Conservation (phyloP, 495 filamentous ascomycete species). For the Penicillium lividum region DNA sequence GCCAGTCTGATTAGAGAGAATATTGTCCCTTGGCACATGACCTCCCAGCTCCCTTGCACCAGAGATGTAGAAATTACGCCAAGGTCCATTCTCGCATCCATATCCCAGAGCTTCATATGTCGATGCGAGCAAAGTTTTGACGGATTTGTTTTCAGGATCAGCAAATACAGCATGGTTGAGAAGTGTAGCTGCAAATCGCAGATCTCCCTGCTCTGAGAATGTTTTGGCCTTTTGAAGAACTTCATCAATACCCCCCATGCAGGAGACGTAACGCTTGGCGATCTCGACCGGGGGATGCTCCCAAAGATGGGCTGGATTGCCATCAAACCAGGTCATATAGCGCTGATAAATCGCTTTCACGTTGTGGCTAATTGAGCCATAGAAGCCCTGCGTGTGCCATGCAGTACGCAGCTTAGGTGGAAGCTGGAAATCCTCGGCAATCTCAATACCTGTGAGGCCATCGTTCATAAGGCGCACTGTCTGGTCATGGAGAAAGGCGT, state of each 20-base stretch:
- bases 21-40: too few relatives aligned
- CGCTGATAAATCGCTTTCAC: constrained; percentile 42
- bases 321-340: constrained; percentile 43
- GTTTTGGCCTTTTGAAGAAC: constrained; percentile 7
- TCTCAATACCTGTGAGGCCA: constrained; percentile 29
- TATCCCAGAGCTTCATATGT: constrained; percentile 28
- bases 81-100: constrained; percentile 24
- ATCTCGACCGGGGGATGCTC: constrained; percentile 27
- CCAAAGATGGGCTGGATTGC: constrained; percentile 38
- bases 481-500: constrained; percentile 38
- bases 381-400: constrained; percentile 35
- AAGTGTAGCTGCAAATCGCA: neutral
- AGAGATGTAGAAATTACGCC: constrained; percentile 27
- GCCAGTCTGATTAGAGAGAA: constrained; percentile 2
- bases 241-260: constrained; percentile 26
- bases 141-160: constrained; percentile 6
- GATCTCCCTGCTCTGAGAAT: neutral
- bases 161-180: neutral
- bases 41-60: constrained; percentile 13
- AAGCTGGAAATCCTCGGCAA: constrained; percentile 31
- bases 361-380: constrained; percentile 40
- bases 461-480: constrained; percentile 33
- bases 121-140: constrained; percentile 8
- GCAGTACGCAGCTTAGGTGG: constrained; percentile 24
- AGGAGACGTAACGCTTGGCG: constrained; percentile 31